These are phyloP conservation scores for Candida berthetii DNA, from an alignment of 805 yeast species.

Conservation along the genomic window DNA sequence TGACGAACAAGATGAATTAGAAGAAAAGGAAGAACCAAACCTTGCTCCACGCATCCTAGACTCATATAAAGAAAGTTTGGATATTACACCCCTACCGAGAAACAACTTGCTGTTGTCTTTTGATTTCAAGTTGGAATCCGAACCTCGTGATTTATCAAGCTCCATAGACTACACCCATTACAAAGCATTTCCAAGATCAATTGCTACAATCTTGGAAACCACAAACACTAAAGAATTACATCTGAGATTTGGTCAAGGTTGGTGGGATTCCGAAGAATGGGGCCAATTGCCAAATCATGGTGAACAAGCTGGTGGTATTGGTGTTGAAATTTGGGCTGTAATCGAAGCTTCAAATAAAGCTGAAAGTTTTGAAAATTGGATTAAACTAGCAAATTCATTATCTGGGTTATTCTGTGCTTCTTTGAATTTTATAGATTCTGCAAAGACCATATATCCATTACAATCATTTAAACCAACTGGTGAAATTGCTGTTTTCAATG, in stretches of 20 bases:
- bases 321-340: constrained; percentile 89
- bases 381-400: constrained; percentile 59
- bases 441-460: constrained; percentile 68
- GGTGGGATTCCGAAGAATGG: constrained; percentile 91
- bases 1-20: too few relatives aligned
- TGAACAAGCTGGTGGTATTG: constrained; percentile 77
- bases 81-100: constrained; percentile 65
- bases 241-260: constrained; percentile 85
- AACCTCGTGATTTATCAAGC: constrained; percentile 24
- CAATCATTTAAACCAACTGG: constrained; percentile 24
- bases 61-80: constrained; percentile 56
- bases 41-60: neutral
- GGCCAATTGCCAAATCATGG: constrained; percentile 78
- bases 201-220: constrained; percentile 68
- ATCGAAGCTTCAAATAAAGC: constrained; percentile 55
- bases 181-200: constrained; percentile 69
- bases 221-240: constrained; percentile 73
- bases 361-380: constrained; percentile 65
- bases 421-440: constrained; percentile 75
- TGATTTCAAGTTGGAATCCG: constrained; percentile 57
- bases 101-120: constrained; percentile 69
- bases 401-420: constrained; percentile 96
- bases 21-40: neutral
- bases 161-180: constrained; percentile 36
- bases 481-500: constrained; percentile 20